phyloP scores from a whole-genome alignment of 2,329 filamentous ascomycete genomes.

The Pochonia chlamydosporia region DNA sequence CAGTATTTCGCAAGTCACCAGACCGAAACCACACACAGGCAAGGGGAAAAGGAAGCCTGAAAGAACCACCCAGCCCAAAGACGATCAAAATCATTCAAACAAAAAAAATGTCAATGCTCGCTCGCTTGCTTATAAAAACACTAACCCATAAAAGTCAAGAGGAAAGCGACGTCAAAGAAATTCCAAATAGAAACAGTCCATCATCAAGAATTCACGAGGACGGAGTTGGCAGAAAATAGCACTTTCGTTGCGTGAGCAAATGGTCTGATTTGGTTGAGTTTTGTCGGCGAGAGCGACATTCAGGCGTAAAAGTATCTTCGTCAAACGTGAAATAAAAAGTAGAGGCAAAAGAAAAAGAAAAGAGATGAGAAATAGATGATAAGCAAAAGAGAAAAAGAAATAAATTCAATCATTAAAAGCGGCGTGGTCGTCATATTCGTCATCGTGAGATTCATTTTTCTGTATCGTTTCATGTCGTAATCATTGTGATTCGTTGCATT shows the following conservation, averaged over 20 bases:
- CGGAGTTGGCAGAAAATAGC: neutral
- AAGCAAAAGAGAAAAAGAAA: slow-evolving; percentile 9
- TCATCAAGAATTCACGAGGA: slow-evolving; percentile 1
- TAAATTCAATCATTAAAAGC: slow-evolving; percentile 23
- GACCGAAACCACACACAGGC: neutral
- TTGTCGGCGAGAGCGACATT: neutral
- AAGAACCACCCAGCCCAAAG: neutral
- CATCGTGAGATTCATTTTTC: slow-evolving; percentile 29
- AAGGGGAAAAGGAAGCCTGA: neutral
- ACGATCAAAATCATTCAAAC: neutral
- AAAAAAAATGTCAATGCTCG: slow-evolving; percentile 7
- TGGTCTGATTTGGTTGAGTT: slow-evolving; percentile 6
- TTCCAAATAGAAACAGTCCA: neutral
- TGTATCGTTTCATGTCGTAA: slow-evolving; percentile 27
- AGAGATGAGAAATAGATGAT: slow-evolving; percentile 1
- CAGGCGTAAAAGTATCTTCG: neutral
- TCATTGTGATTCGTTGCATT: slow-evolving; percentile 37
- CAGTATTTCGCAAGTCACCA: neutral
- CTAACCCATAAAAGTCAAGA: neutral
- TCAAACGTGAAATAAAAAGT: neutral
- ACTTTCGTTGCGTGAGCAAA: slow-evolving; percentile 7
- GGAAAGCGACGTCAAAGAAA: neutral
- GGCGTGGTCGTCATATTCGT: slow-evolving; percentile 21
- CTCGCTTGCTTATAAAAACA: slow-evolving; percentile 6
- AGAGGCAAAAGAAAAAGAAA: neutral